Conservation (phyloP, 1,284 basidiomycete species). For the Ustilago trichophora region DNA sequence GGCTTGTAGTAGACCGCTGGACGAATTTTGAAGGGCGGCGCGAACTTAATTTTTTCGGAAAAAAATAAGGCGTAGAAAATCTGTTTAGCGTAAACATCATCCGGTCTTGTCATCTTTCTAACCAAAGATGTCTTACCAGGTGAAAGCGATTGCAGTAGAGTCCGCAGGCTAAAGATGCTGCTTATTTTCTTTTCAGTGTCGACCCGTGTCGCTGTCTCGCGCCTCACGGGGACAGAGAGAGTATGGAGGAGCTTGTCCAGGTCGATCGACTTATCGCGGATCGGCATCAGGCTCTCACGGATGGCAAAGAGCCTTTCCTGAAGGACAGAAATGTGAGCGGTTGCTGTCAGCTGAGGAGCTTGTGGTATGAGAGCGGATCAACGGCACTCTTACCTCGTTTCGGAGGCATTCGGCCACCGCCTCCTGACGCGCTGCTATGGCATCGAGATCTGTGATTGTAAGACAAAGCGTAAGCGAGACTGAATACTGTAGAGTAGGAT, state of each 20-base stretch:
- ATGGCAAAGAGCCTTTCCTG: slow-evolving; percentile 75
- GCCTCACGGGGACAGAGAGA: slow-evolving; percentile 21
- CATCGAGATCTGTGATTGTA: slow-evolving; percentile 70
- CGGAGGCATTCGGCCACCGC: slow-evolving; percentile 74
- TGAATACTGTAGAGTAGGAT: too few relatives aligned
- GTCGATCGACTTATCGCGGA: slow-evolving; percentile 75
- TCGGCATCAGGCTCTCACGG: slow-evolving; percentile 75
- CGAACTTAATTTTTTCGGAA: slow-evolving; percentile 66
- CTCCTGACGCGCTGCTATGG: slow-evolving; percentile 80
- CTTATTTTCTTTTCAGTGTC: slow-evolving; percentile 76
- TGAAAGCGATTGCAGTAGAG: slow-evolving; percentile 69
- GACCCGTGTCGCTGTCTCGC: slow-evolving; percentile 64
- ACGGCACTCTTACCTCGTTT: slow-evolving; percentile 73
- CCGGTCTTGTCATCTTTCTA: too few relatives aligned
- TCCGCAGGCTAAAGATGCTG: slow-evolving; percentile 78
- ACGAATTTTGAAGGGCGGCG: slow-evolving; percentile 73
- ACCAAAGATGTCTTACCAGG: too few relatives aligned
- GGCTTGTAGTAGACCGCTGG: slow-evolving; percentile 74
- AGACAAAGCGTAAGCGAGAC: neutral
- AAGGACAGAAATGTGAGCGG: too few relatives aligned
- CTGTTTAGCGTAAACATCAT: too few relatives aligned
- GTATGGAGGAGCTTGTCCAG: slow-evolving; percentile 81
- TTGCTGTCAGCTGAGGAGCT: too few relatives aligned
- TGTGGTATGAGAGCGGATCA: too few relatives aligned
- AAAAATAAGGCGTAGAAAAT: neutral